Percentiles rank a stretch among this genome's conserved stretches.
phyloP scores from a whole-genome alignment of 306 rosid genomes.

The Sphenostylis stenocarpa region DNA sequence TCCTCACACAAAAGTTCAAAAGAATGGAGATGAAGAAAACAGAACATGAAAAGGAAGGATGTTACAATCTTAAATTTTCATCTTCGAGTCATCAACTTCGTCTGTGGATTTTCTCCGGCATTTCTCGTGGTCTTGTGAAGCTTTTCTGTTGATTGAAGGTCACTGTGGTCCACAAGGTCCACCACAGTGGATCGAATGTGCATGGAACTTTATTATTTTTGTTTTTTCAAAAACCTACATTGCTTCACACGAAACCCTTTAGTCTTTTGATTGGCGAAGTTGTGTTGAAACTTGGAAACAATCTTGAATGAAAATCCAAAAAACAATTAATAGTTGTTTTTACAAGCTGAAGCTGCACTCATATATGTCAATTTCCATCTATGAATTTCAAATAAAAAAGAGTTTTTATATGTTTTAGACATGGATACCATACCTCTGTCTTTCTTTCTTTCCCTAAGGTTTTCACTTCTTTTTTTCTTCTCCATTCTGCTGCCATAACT shows the following conservation, averaged over 20 bases:
- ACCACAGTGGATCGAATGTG: slow-evolving; percentile 23
- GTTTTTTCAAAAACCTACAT: background rate
- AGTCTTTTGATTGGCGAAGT: too few relatives aligned
- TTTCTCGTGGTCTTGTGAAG: slow-evolving; percentile 14
- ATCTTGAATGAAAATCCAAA: too few relatives aligned
- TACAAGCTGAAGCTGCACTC: too few relatives aligned
- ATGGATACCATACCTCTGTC: too few relatives aligned
- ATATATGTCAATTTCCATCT: too few relatives aligned
- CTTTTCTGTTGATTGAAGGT: slow-evolving; percentile 31
- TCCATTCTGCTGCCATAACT: background rate
- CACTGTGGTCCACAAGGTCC: slow-evolving; percentile 34
- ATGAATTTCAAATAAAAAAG: too few relatives aligned
- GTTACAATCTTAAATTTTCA: slow-evolving; percentile 8
- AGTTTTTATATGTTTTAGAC: too few relatives aligned
- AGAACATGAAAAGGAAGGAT: slow-evolving; percentile 11
- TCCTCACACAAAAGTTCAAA: background rate
- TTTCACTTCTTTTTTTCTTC: background rate
- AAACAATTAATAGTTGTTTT: too few relatives aligned
- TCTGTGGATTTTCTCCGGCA: slow-evolving; percentile 26
- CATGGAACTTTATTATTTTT: background rate
- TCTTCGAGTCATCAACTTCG: slow-evolving; percentile 47
- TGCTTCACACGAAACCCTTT: background rate
- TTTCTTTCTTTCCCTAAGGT: too few relatives aligned
- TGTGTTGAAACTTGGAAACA: too few relatives aligned
- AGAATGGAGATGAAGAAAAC: background rate